These are phyloP conservation scores for Flaveria ramosissima DNA, from an alignment of 129 eudicot genomes.

Conservation along the genomic window DNA sequence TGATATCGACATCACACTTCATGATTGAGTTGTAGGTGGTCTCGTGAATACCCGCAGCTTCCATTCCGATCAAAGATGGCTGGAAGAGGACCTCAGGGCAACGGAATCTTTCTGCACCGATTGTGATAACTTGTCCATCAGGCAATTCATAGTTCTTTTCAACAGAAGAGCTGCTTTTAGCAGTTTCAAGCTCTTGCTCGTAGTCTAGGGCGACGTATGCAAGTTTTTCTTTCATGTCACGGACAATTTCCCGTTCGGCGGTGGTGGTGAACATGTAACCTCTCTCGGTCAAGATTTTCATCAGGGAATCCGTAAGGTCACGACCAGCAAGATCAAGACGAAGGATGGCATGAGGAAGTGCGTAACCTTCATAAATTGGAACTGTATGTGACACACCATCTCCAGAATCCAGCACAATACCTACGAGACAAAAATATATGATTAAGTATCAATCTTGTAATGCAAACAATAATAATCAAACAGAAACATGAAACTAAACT, in stretches of 20 bases:
- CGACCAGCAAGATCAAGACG: conserved; percentile 82
- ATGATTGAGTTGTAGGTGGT: conserved; percentile 80
- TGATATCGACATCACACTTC: conserved; percentile 83
- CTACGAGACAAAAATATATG: conserved; percentile 26
- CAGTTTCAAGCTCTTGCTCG: conserved; percentile 77
- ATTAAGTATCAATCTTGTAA: not conserved
- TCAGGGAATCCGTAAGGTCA: conserved; percentile 70
- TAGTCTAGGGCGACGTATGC: conserved; percentile 78
- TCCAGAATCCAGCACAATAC: conserved; percentile 83
- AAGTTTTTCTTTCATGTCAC: conserved; percentile 79
- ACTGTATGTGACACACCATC: conserved; percentile 81
- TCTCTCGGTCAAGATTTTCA: conserved; percentile 82
- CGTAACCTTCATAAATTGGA: conserved; percentile 75
- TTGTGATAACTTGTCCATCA: conserved; percentile 73
- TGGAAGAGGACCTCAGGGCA: conserved; percentile 83
- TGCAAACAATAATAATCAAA: not conserved
- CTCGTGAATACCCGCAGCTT: conserved; percentile 79
- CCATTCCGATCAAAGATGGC: conserved; percentile 74
- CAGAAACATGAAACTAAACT: conserved; percentile 11
- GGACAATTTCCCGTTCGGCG: conserved; percentile 90
- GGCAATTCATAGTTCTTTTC: conserved; percentile 80
- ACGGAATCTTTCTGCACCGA: conserved; percentile 77
- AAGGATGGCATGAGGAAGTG: conserved; percentile 76
- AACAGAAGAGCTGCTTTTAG: conserved; percentile 75
- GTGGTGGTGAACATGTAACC: conserved; percentile 94